These are phyloP conservation scores for Inga leiocalycina DNA, from an alignment of 306 rosid species.

Conservation along the genomic window DNA sequence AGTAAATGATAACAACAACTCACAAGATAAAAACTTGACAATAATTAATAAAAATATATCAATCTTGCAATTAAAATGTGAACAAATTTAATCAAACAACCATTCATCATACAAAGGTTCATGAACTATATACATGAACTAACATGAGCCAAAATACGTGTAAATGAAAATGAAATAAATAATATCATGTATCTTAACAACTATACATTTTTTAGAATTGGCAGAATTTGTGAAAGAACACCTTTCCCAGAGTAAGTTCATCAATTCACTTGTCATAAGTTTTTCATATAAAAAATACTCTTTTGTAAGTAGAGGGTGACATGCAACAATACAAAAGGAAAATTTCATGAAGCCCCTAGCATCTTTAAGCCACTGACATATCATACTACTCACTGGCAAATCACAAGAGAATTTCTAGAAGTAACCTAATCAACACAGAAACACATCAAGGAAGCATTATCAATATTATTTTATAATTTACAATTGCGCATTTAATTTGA, in stretches of 20 bases:
- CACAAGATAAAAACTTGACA: too few relatives aligned
- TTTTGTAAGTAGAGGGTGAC: background rate
- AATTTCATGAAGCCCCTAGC: background rate
- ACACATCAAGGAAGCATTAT: background rate
- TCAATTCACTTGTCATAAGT: background rate
- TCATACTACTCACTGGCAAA: background rate
- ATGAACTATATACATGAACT: too few relatives aligned
- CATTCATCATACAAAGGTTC: too few relatives aligned
- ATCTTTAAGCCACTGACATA: background rate
- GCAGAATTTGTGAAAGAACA: too few relatives aligned
- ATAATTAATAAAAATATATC: too few relatives aligned
- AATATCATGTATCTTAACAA: too few relatives aligned
- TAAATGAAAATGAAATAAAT: too few relatives aligned
- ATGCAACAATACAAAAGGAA: background rate
- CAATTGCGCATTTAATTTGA: background rate
- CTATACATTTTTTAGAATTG: too few relatives aligned
- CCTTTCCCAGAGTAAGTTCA: background rate
- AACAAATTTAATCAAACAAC: too few relatives aligned
- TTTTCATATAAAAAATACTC: conserved; percentile 9
- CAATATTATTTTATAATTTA: background rate
- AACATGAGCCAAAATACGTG: too few relatives aligned
- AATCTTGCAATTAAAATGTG: too few relatives aligned
- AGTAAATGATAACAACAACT: too few relatives aligned
- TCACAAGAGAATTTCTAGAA: conserved; percentile 3
- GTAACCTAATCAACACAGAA: conserved; percentile 21